Evolutionary conservation across 1,284 basidiomycete genomes (phyloP).

Genomic region (Bondarzewia mesenterica): DNA sequence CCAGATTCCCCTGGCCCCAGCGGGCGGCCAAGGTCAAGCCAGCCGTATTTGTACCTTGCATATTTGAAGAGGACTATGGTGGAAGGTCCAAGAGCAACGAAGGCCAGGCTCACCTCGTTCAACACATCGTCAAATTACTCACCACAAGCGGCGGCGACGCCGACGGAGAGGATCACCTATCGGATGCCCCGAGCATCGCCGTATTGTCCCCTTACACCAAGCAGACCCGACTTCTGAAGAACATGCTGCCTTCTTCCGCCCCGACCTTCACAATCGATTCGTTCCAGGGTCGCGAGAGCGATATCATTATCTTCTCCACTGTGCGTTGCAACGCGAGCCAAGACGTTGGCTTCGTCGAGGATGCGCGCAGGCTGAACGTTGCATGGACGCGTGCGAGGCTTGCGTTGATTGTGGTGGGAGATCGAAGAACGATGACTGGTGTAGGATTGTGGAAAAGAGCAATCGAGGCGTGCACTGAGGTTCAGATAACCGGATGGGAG

Average conservation of each 20-base stretch:
- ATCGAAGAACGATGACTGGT: constrained; percentile 43
- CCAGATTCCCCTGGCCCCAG: constrained; percentile 51
- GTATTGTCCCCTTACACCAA: constrained; percentile 54
- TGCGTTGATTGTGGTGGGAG: constrained; percentile 58
- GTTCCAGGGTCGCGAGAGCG: constrained; percentile 72
- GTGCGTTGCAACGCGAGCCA: constrained; percentile 53
- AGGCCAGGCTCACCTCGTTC: constrained; percentile 45
- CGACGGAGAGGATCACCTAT: neutral
- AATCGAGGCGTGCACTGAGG: constrained; percentile 34
- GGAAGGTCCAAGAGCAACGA: constrained; percentile 52
- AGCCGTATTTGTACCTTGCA: constrained; percentile 50
- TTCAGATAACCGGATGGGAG: constrained; percentile 11
- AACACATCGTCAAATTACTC: constrained; percentile 34
- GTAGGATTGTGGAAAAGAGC: constrained; percentile 45
- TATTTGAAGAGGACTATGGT: constrained; percentile 49
- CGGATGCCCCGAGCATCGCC: constrained; percentile 27
- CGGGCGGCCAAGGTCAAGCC: constrained; percentile 28
- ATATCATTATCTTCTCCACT: constrained; percentile 63
- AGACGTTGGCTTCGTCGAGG: constrained; percentile 67
- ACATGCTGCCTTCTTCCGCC: constrained; percentile 30
- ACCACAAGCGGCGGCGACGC: constrained; percentile 15
- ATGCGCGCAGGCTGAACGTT: constrained; percentile 61
- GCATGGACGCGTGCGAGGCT: constrained; percentile 67
- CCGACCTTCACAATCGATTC: constrained; percentile 59
- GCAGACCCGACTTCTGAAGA: constrained; percentile 39